Conservation (phyloP, 805 yeast genomes). For the Vanderwaltozyma verrucispora region DNA sequence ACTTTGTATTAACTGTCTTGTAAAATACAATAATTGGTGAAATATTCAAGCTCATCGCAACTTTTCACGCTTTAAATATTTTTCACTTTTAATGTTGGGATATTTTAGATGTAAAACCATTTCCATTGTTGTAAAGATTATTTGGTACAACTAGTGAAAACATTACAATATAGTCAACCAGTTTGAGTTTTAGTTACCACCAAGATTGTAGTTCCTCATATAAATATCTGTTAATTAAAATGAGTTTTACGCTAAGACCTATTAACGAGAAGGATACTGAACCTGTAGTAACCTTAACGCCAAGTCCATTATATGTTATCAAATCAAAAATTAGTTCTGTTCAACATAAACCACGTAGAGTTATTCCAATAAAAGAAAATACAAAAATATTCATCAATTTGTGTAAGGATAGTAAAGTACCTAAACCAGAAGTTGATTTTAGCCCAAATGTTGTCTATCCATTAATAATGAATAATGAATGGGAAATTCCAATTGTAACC, state of each 20-base stretch:
- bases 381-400: constrained; percentile 72
- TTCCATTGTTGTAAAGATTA: too few relatives aligned
- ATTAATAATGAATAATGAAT: constrained; percentile 54
- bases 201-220: too few relatives aligned
- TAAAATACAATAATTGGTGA: too few relatives aligned
- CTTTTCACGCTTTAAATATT: too few relatives aligned
- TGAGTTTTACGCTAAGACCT: constrained; percentile 12
- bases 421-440: constrained; percentile 47
- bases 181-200: too few relatives aligned
- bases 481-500: constrained; percentile 80
- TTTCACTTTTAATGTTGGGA: too few relatives aligned
- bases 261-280: constrained; percentile 2
- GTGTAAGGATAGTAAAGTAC: constrained; percentile 57
- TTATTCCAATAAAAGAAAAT: neutral
- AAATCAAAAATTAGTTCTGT: constrained; percentile 43
- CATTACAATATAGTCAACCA: too few relatives aligned
- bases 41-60: too few relatives aligned
- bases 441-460: constrained; percentile 51
- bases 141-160: too few relatives aligned
- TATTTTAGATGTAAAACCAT: too few relatives aligned
- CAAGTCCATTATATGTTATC: constrained; percentile 63
- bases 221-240: neutral
- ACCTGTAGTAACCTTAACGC: constrained; percentile 29
- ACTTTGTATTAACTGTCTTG: too few relatives aligned
- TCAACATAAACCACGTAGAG: constrained; percentile 18